A percentile compares a stretch with the other conserved stretches of the same genome.
Conservation (phyloP, 2,329 filamentous ascomycete species). For the Orbilia javanica region DNA sequence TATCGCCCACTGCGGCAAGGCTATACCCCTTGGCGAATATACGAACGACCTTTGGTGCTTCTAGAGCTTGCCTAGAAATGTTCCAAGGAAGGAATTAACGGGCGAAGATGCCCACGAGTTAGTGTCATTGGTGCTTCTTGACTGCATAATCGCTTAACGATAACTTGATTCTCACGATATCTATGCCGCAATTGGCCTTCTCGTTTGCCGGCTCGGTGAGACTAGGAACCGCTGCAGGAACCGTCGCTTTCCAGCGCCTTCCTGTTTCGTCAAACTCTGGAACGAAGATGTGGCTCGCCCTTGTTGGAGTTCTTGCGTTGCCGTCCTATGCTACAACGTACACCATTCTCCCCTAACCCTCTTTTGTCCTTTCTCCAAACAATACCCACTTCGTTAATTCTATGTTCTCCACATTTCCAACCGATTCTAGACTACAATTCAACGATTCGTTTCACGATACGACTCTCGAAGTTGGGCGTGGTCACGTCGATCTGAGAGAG, state of each 20-base stretch:
- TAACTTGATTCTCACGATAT: conserved; percentile 9
- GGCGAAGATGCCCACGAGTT: background rate
- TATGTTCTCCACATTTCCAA: conserved; percentile 1
- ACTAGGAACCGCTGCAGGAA: conserved; percentile 2
- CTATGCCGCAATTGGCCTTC: conserved; percentile 41
- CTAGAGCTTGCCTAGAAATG: background rate
- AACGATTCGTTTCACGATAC: conserved; percentile 4
- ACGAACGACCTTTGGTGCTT: background rate
- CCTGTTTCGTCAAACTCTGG: conserved; percentile 29
- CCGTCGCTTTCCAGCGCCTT: conserved; percentile 7
- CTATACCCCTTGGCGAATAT: conserved; percentile 4
- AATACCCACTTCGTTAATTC: background rate
- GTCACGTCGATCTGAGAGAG: no score
- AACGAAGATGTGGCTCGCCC: conserved; percentile 35
- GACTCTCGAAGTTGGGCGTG: background rate
- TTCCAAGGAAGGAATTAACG: conserved; percentile 17
- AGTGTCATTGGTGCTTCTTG: conserved; percentile 10
- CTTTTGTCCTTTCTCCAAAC: conserved; percentile 27
- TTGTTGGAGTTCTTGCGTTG: conserved; percentile 39
- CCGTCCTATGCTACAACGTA: background rate
- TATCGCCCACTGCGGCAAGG: conserved; percentile 37
- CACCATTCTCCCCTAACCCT: background rate
- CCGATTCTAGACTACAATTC: background rate
- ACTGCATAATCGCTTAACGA: conserved; percentile 20
- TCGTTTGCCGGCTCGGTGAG: conserved; percentile 14